phyloP scores from a whole-genome alignment of 2,329 filamentous ascomycete species.

The Mycogone perniciosa region DNA sequence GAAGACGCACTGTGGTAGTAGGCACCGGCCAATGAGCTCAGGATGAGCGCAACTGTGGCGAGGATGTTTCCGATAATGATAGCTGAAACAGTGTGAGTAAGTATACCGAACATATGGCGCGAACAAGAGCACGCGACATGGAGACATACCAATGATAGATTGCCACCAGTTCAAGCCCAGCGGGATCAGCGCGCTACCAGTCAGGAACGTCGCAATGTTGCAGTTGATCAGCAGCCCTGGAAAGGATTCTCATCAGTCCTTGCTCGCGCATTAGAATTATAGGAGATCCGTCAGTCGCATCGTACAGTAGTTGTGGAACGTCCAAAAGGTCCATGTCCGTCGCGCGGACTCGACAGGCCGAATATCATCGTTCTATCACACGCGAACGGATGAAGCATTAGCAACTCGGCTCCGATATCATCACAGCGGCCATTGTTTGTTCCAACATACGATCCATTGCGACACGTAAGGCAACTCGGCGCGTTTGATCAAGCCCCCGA shows the following conservation, averaged over 20 bases:
- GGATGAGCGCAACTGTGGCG: constrained; percentile 32
- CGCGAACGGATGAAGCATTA: background rate
- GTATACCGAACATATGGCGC: background rate
- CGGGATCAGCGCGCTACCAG: constrained; percentile 36
- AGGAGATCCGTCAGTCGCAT: background rate
- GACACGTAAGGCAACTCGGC: constrained; percentile 26
- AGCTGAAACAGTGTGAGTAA: constrained; percentile 14
- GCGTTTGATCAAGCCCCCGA: constrained; percentile 18
- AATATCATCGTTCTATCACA: constrained; percentile 41
- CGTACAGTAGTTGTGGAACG: constrained; percentile 40
- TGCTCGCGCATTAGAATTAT: background rate
- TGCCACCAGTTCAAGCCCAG: constrained; percentile 38
- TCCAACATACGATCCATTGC: constrained; percentile 25
- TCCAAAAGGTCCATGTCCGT: constrained; percentile 37
- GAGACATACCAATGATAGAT: constrained; percentile 31
- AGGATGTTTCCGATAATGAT: constrained; percentile 35
- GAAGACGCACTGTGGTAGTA: constrained; percentile 32
- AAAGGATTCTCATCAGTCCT: background rate
- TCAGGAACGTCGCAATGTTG: constrained; percentile 36
- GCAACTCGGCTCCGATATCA: background rate
- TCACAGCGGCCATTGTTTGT: background rate
- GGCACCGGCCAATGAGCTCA: constrained; percentile 38
- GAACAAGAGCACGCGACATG: background rate
- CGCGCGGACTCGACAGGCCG: constrained; percentile 38
- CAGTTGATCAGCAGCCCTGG: constrained; percentile 42